phyloP scores from a whole-genome alignment of 2,329 filamentous ascomycete species.

The Cladosporium sphaerospermum region DNA sequence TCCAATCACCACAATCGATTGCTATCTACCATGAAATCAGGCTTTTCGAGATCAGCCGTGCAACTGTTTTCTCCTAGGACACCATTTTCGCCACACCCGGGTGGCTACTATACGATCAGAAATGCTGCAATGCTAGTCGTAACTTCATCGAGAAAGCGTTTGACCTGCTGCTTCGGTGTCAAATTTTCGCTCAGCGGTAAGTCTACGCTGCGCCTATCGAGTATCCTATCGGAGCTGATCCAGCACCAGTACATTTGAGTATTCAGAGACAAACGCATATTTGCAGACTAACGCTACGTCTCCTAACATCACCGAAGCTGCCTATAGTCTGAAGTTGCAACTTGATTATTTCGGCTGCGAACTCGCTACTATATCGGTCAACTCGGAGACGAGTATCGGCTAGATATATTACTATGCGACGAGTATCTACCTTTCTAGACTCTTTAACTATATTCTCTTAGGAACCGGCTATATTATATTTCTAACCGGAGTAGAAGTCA shows the following conservation, averaged over 20 bases:
- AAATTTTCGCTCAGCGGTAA: background rate
- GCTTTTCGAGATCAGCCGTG: slow-evolving; percentile 1
- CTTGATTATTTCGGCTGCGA: too few species aligned
- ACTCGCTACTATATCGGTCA: too few species aligned
- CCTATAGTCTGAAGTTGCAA: too few species aligned
- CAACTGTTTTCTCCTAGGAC: background rate
- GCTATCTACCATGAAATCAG: background rate
- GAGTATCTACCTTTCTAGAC: background rate
- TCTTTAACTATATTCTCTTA: background rate
- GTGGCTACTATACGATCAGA: background rate
- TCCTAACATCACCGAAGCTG: too few species aligned
- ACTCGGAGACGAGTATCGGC: background rate
- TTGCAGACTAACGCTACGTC: too few species aligned
- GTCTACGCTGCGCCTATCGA: too few species aligned
- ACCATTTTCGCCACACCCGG: background rate
- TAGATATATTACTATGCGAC: background rate
- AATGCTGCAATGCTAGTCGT: too few species aligned
- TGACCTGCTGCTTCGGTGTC: background rate
- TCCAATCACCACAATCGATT: background rate
- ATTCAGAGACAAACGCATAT: background rate
- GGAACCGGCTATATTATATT: background rate
- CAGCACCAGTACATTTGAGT: background rate
- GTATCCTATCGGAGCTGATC: background rate
- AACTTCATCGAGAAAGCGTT: background rate
- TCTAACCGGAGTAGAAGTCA: background rate